Percentiles rank a stretch among this genome's conserved stretches.
These are phyloP conservation scores for Ceratonia siliqua DNA, from an alignment of 306 rosid genomes.

Conservation along the genomic window DNA sequence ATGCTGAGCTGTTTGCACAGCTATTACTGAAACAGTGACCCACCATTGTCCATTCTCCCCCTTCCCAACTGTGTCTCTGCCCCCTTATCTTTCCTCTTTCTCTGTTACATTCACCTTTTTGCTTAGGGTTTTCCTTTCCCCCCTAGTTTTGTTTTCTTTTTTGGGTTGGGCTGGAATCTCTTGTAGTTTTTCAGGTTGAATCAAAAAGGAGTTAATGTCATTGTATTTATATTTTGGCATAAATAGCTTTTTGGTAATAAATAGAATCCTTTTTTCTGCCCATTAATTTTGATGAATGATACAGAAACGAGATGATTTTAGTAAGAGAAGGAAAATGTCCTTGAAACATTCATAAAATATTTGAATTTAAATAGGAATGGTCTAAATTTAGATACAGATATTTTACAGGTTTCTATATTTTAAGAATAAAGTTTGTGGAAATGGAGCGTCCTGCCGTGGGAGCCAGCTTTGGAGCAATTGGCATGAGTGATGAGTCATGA, in stretches of 20 bases:
- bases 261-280: constrained; percentile 21
- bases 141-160: constrained; percentile 9
- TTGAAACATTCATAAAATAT: no score
- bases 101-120: constrained; percentile 28
- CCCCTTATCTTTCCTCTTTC: background rate
- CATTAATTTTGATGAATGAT: constrained; percentile 24
- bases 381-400: no score
- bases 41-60: constrained; percentile 49
- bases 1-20: constrained; percentile 59
- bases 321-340: no score
- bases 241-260: constrained; percentile 45
- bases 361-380: no score
- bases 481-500: no score
- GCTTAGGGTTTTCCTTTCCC: constrained; percentile 20
- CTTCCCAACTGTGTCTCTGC: constrained; percentile 19
- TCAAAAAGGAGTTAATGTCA: constrained; percentile 36
- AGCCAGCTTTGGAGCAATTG: constrained; percentile 39
- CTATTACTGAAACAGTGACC: constrained; percentile 48
- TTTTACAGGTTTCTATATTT: no score
- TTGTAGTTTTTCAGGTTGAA: constrained; percentile 55
- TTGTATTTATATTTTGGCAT: constrained; percentile 42
- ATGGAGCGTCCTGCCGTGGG: no score
- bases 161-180: constrained; percentile 58
- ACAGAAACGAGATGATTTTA: background rate
- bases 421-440: no score